A percentile compares a stretch with the other conserved stretches of the same genome.
These are phyloP conservation scores for Hericium coralloides DNA, from an alignment of 768 basidiomycete genomes.

Conservation along the genomic window DNA sequence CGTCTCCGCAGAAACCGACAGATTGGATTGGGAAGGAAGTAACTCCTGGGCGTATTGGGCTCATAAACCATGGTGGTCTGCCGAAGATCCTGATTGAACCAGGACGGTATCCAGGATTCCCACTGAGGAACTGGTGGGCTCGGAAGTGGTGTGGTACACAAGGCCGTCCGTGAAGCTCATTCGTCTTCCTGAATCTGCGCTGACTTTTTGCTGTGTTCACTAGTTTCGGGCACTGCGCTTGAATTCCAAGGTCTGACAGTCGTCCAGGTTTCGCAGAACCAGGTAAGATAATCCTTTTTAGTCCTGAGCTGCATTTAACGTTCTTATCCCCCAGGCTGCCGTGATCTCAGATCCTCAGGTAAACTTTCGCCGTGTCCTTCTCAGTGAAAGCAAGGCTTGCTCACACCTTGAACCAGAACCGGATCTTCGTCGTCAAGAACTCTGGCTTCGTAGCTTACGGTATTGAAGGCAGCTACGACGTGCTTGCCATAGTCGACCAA, in stretches of 20 bases:
- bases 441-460: constrained; percentile 73
- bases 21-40: constrained; percentile 68
- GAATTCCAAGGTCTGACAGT: constrained; percentile 72
- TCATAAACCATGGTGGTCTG: constrained; percentile 76
- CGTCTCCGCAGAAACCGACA: constrained; percentile 36
- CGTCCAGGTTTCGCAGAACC: constrained; percentile 85
- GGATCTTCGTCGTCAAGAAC: constrained; percentile 74
- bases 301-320: background rate
- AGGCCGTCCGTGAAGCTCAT: constrained; percentile 40
- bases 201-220: background rate
- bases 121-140: constrained; percentile 81
- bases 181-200: background rate
- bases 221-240: constrained; percentile 77
- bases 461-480: constrained; percentile 62
- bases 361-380: constrained; percentile 1
- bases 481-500: constrained; percentile 77
- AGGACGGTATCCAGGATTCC: constrained; percentile 71
- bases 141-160: constrained; percentile 60
- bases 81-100: constrained; percentile 69
- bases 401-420: constrained; percentile 33
- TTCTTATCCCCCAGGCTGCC: constrained; percentile 33
- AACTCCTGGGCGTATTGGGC: constrained; percentile 59
- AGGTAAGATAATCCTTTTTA: constrained; percentile 24
- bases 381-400: background rate
- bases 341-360: constrained; percentile 68